Conservation (phyloP, 2,329 filamentous ascomycete genomes). For the Chrysoporthe deuterocubensis region DNA sequence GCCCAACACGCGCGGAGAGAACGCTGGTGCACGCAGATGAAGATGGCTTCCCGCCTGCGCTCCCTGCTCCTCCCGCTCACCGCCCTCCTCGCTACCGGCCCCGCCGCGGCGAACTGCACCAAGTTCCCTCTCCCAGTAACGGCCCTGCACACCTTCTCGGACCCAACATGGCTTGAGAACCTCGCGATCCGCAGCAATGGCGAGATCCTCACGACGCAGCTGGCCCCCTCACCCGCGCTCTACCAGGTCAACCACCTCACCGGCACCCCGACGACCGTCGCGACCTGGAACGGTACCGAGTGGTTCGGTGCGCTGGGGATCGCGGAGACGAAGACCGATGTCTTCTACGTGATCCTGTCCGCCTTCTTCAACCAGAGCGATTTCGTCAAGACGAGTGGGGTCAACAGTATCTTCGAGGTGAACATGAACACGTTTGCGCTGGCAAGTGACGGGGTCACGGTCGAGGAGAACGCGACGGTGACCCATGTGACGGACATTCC, state of each 20-base stretch:
- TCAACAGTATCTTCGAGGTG: slow-evolving; percentile 20
- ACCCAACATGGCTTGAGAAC: slow-evolving; percentile 22
- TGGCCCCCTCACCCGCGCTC: slow-evolving; percentile 12
- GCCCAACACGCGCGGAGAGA: too few relatives aligned
- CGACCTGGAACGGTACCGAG: slow-evolving; percentile 13
- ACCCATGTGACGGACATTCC: slow-evolving; percentile 23
- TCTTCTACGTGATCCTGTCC: slow-evolving; percentile 19
- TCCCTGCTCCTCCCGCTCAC: background rate
- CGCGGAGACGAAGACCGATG: slow-evolving; percentile 13
- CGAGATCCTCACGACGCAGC: slow-evolving; percentile 24
- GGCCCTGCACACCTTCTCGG: slow-evolving; percentile 15
- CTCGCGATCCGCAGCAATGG: slow-evolving; percentile 23
- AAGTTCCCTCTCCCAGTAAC: slow-evolving; percentile 9
- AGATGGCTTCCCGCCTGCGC: slow-evolving; percentile 11
- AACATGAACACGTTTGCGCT: slow-evolving; percentile 16
- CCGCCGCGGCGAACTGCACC: background rate
- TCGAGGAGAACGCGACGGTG: slow-evolving; percentile 16
- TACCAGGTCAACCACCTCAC: slow-evolving; percentile 22
- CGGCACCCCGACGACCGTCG: slow-evolving; percentile 5
- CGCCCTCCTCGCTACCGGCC: background rate
- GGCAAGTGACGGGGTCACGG: background rate
- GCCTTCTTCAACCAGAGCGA: slow-evolving; percentile 7
- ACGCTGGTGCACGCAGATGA: background rate
- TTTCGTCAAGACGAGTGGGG: slow-evolving; percentile 19
- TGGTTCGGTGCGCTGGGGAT: slow-evolving; percentile 16